These are phyloP conservation scores for Dinochytrium kinnereticum DNA, from an alignment of 371 early-diverging fungal species.

Conservation along the genomic window DNA sequence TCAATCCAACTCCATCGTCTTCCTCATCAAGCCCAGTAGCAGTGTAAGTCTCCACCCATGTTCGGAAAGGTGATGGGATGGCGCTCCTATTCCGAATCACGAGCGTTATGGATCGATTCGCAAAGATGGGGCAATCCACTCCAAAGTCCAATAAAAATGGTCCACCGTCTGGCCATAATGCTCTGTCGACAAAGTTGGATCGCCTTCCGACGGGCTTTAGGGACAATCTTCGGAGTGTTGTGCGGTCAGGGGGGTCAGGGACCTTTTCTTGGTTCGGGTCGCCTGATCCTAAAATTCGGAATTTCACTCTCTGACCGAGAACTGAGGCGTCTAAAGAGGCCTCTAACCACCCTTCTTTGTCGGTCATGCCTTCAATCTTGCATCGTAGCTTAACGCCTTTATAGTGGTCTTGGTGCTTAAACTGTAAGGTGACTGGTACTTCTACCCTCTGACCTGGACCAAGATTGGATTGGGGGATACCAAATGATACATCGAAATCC, in stretches of 20 bases:
- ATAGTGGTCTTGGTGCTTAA: conserved; percentile 23
- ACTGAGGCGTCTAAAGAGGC: conserved; percentile 34
- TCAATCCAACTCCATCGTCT: conserved; percentile 6
- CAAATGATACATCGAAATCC: conserved; percentile 29
- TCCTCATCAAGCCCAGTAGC: conserved; percentile 25
- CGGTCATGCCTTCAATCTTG: conserved; percentile 48
- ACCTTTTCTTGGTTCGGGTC: not conserved
- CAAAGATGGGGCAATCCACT: conserved; percentile 49
- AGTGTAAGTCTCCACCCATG: conserved; percentile 48
- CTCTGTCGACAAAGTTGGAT: not conserved
- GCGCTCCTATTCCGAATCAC: conserved; percentile 46
- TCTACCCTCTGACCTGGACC: conserved; percentile 24
- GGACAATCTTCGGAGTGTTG: conserved; percentile 3
- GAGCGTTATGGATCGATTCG: conserved; percentile 37
- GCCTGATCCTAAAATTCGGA: conserved; percentile 18
- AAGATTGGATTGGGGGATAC: conserved; percentile 17
- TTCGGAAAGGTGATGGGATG: conserved; percentile 38
- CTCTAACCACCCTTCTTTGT: conserved; percentile 39
- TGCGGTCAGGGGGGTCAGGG: not conserved
- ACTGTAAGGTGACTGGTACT: conserved; percentile 26
- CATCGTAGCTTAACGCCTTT: conserved; percentile 29
- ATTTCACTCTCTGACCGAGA: conserved; percentile 26
- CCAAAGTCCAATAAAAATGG: conserved; percentile 47
- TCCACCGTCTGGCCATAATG: conserved; percentile 17
- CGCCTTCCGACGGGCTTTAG: not conserved